These are phyloP conservation scores for Dalbergia oliveri DNA, from an alignment of 306 rosid genomes.

Conservation along the genomic window DNA sequence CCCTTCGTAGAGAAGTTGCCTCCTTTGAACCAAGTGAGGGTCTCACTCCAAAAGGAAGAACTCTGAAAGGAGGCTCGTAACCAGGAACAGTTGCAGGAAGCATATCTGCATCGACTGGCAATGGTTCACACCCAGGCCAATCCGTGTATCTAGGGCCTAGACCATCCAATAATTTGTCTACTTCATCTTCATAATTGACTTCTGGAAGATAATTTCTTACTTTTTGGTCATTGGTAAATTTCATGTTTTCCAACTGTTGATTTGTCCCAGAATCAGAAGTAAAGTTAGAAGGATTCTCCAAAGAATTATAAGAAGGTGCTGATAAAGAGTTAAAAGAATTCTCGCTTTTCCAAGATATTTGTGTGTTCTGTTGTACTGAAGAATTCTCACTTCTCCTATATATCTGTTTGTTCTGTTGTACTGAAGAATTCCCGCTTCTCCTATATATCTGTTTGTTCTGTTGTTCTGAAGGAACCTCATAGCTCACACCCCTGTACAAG, in stretches of 20 bases:
- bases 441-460: constrained; percentile 61
- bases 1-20: constrained; percentile 81
- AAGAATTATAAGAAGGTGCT: constrained; percentile 44
- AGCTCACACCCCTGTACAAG: constrained; percentile 95
- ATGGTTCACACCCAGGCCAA: constrained; percentile 93
- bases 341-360: constrained; percentile 49
- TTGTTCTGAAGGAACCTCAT: constrained; percentile 72
- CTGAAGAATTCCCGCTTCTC: constrained; percentile 54
- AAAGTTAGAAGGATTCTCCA: constrained; percentile 48
- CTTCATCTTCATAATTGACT: constrained; percentile 82
- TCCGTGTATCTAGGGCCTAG: constrained; percentile 90
- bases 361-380: constrained; percentile 56
- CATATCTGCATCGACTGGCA: constrained; percentile 93
- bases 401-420: constrained; percentile 56
- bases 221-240: constrained; percentile 51
- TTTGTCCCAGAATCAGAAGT: constrained; percentile 50
- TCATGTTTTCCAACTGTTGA: constrained; percentile 44
- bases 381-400: constrained; percentile 50
- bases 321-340: constrained; percentile 48
- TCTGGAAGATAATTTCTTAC: constrained; percentile 51
- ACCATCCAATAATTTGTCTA: constrained; percentile 74
- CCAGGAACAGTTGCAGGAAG: constrained; percentile 79
- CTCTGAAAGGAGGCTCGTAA: constrained; percentile 88
- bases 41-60: constrained; percentile 95
- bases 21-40: constrained; percentile 74